These are phyloP conservation scores for Phytophthora quininea DNA, from an alignment of 352 stramenopile species.

Conservation along the genomic window DNA sequence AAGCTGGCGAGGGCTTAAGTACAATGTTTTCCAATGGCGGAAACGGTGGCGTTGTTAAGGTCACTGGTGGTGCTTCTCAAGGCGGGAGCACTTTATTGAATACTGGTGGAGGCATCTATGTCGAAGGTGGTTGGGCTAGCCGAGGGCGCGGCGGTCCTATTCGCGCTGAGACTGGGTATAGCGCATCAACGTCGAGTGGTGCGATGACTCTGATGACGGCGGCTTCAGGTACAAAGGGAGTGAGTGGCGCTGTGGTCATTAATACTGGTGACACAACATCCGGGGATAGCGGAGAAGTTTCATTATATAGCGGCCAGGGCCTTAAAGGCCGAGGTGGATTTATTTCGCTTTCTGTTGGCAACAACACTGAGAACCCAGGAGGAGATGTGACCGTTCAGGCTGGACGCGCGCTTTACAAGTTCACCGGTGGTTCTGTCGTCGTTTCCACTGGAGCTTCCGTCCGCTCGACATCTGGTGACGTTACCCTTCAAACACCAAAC, in stretches of 20 bases:
- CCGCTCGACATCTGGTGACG: constrained; percentile 61
- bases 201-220: constrained; percentile 53
- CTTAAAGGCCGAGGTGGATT: constrained; percentile 64
- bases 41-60: constrained; percentile 83
- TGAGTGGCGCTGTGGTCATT: constrained; percentile 51
- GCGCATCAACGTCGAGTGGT: constrained; percentile 61
- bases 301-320: constrained; percentile 57
- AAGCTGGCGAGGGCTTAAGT: constrained; percentile 66
- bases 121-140: constrained; percentile 75
- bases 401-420: constrained; percentile 67
- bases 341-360: constrained; percentile 59
- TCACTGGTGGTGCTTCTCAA: constrained; percentile 85
- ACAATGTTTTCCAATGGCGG: constrained; percentile 79
- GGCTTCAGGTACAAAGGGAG: constrained; percentile 63
- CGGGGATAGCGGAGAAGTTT: constrained; percentile 70
- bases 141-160: constrained; percentile 65
- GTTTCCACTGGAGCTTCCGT: constrained; percentile 64
- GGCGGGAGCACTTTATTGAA: constrained; percentile 58
- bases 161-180: constrained; percentile 52
- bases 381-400: constrained; percentile 69
- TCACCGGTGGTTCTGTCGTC: constrained; percentile 55
- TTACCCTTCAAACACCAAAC: constrained; percentile 65
- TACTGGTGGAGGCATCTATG: constrained; percentile 71
- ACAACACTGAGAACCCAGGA: constrained; percentile 54
- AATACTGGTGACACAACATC: constrained; percentile 65